Base-by-base conservation (phyloP, 331 rosid genomes). In the Cydonia oblonga region DNA sequence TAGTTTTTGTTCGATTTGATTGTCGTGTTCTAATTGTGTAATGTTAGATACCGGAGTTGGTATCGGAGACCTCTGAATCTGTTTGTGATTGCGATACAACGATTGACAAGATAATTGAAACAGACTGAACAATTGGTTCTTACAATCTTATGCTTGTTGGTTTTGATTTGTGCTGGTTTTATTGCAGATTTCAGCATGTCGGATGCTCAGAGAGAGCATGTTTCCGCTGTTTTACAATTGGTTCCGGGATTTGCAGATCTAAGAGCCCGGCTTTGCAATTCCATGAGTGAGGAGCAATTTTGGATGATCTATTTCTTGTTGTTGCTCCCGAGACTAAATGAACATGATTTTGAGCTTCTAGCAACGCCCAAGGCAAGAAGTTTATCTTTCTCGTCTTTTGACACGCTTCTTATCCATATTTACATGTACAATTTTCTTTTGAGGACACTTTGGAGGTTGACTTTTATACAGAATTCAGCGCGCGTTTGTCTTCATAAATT, bases 251-350 rank as follows among this genome's bases (percentile, higher is more conserved):
- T 93, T 66, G 85, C 81, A 33, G 74, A 81, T 66, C 89, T 91
- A 10, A 81, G 96, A 82, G 71, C 49, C 73, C 79, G 75, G 51
- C 86, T 91, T 72, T 83, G 90, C 83, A 74, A 80, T 80, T 83
- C 79, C 80, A 88, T 89, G 96, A 81, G 81, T 32, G 89, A 86
- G 81, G 91, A 78, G 67, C 78, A 72, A 38, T 93, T 93, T 85
- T 93, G 98, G 98, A 86, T 89, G 86, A 84, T 93, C 73, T 93
- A 93, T 68, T 93, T 91, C 77, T 64, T 89, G 79, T 40, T 93
- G 84, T 69, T 93, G 83, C 86, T 93, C 64, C 96, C 96, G 19
- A 87, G 92, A 83, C 77, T 91, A 38, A 70, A 86, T 44, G 86
- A 81, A 73, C 80, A 68, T 42, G 98, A 88, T 81, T 85, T 75